phyloP scores from a whole-genome alignment of 306 rosid genomes.

The Leucaena leucocephala region DNA sequence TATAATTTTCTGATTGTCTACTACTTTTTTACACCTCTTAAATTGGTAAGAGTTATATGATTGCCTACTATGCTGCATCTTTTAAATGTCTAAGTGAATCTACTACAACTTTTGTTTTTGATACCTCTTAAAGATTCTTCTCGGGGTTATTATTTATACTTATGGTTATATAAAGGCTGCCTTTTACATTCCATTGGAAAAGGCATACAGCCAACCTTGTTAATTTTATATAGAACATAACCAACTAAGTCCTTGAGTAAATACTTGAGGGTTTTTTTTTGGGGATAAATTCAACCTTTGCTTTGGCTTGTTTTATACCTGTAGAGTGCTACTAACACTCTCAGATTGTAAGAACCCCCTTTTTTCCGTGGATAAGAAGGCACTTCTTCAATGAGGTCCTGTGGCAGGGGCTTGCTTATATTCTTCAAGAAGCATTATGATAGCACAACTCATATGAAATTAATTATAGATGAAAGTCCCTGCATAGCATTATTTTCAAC shows the following conservation, averaged over 20 bases:
- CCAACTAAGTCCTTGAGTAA: not conserved
- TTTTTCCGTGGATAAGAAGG: not conserved
- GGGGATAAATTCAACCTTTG: not conserved
- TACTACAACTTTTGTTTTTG: not conserved
- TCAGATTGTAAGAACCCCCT: not conserved
- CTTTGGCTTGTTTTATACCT: not conserved
- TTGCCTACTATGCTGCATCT: not conserved
- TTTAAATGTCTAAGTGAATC: not conserved
- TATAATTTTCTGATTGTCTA: constrained; percentile 3
- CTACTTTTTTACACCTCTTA: not conserved
- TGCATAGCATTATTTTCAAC: not conserved
- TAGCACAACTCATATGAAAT: not conserved
- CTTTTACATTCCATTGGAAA: constrained; percentile 3
- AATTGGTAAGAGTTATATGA: not conserved
- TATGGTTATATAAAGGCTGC: not conserved
- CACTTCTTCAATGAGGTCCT: not conserved
- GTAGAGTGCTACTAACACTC: constrained; percentile 21
- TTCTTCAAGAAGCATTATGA: not conserved
- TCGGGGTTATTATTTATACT: not conserved
- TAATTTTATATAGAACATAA: not conserved
- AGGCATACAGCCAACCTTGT: not conserved
- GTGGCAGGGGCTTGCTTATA: not conserved
- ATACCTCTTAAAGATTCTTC: not conserved
- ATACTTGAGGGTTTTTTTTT: not conserved
- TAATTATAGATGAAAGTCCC: not conserved